A percentile compares a stretch with the other conserved stretches of the same genome.
Conservation (phyloP, 1,284 basidiomycete species). For the Trichosporon inkin region DNA sequence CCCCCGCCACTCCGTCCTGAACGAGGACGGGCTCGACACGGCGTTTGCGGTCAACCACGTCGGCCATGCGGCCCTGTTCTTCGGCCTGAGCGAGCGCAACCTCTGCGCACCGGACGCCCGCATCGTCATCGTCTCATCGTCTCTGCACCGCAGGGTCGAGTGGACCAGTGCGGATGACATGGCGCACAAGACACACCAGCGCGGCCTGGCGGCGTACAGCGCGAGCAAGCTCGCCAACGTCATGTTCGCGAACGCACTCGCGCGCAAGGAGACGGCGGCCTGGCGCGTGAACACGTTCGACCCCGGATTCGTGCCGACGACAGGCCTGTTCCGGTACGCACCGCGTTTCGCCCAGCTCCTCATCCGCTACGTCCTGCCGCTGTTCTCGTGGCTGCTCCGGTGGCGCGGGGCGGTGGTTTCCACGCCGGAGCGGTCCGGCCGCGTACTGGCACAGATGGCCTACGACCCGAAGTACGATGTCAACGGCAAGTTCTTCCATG, state of each 20-base stretch:
- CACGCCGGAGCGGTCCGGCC: constrained; percentile 1
- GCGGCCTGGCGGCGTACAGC: constrained; percentile 2
- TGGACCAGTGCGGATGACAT: constrained; percentile 24
- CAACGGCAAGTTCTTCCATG: constrained; percentile 22
- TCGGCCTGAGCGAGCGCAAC: constrained; percentile 18
- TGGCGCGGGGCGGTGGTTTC: background rate
- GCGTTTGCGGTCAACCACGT: constrained; percentile 29
- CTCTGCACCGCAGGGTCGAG: constrained; percentile 14
- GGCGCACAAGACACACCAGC: constrained; percentile 15
- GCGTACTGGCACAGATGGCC: constrained; percentile 14
- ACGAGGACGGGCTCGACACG: constrained; percentile 14
- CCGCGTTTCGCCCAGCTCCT: background rate
- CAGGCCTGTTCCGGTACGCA: background rate
- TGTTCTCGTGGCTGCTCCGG: background rate
- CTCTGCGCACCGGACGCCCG: constrained; percentile 14
- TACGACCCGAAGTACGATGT: constrained; percentile 9
- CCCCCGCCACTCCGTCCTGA: background rate
- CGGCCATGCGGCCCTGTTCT: constrained; percentile 29
- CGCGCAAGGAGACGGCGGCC: constrained; percentile 2
- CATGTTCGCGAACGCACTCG: constrained; percentile 24
- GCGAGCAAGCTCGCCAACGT: constrained; percentile 20
- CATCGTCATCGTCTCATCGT: constrained; percentile 20
- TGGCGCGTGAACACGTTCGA: constrained; percentile 25
- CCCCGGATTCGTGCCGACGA: constrained; percentile 25
- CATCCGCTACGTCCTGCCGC: constrained; percentile 4